phyloP scores from a whole-genome alignment of 2,329 filamentous ascomycete genomes.

The Penicillium italicum region DNA sequence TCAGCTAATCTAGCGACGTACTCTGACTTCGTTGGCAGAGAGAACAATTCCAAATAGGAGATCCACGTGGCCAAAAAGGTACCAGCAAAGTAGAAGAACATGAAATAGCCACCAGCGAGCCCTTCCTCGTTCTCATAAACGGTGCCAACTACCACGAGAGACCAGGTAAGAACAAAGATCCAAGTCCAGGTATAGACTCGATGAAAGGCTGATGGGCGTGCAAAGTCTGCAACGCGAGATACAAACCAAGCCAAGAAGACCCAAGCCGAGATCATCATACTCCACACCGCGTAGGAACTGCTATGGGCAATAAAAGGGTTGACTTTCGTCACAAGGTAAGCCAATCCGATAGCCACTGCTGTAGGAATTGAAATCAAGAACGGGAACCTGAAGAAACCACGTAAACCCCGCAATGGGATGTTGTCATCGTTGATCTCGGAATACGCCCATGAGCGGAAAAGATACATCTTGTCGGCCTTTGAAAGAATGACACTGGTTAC shows the following conservation, averaged over 20 bases:
- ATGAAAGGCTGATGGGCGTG: constrained; percentile 81
- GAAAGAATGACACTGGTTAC: constrained; percentile 65
- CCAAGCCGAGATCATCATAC: constrained; percentile 79
- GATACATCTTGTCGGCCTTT: constrained; percentile 78
- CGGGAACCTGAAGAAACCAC: constrained; percentile 80
- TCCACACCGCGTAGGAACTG: constrained; percentile 82
- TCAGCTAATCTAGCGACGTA: constrained; percentile 59
- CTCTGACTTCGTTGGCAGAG: constrained; percentile 65
- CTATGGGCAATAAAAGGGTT: constrained; percentile 92
- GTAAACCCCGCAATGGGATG: constrained; percentile 68
- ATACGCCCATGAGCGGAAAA: constrained; percentile 67
- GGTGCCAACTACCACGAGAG: constrained; percentile 66
- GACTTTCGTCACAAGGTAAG: constrained; percentile 72
- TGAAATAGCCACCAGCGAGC: constrained; percentile 72
- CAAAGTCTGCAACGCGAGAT: constrained; percentile 70
- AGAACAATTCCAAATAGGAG: constrained; percentile 75
- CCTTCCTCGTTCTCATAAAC: constrained; percentile 72
- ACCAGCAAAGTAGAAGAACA: constrained; percentile 74
- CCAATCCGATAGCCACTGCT: constrained; percentile 66
- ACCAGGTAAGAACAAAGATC: constrained; percentile 75
- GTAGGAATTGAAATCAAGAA: constrained; percentile 67
- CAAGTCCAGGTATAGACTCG: constrained; percentile 77
- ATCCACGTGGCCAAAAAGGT: constrained; percentile 72
- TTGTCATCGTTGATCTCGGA: constrained; percentile 59
- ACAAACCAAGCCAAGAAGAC: constrained; percentile 79